Evolutionary conservation across 139 green algal genomes (phyloP), one percentile per base, ranked within the genome.

Genomic region (Tetradesmus obliquus): DNA sequence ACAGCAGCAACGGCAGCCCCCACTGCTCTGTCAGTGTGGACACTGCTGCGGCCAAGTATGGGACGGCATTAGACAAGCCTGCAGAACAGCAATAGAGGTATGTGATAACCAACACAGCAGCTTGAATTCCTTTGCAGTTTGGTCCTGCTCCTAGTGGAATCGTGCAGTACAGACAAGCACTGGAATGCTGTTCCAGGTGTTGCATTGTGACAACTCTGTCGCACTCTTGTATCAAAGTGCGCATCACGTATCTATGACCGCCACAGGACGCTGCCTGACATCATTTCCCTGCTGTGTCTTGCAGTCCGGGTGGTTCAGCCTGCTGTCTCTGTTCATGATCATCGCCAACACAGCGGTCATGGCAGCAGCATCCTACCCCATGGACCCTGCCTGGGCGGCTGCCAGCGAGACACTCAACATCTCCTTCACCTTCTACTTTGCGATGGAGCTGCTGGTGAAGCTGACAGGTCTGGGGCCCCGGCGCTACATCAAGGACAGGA

Each of bases 381-480:
- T 54, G 19, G 24, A 88, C 80, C 58, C 88, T 3, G 13, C 5
- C 32, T 92, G 88, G 76, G 55, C 55, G 22, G 88, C 62, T 1
- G 85, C 88, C 10, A 92, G 86, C 8, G 90, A 95, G 55, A 81
- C 66, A 32, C 79, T 95, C 76, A 97, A 97, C 91, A 90, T 94
- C 19, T 88, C 92, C 10, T 92, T 97, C 17, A 96, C 95, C 2
- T 88, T 84, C 1, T 94, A 94, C 66, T 97, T 97, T 72, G 88
- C 90, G 6, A 0, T 95, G 0, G 96, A 98, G 93, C 94, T 97
- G 93, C 3, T 96, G 24, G 80, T 97, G 74, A 96, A 97, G 93
- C 20, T 97, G n/a, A 90, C 91, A 12, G 94, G 84, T 1, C 91
- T 97, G 62, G 94, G 95, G 3, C 62, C 89, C 3, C 54, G 74